Conservation (phyloP, 2,329 filamentous ascomycete species). For the Claviceps pazoutovae region DNA sequence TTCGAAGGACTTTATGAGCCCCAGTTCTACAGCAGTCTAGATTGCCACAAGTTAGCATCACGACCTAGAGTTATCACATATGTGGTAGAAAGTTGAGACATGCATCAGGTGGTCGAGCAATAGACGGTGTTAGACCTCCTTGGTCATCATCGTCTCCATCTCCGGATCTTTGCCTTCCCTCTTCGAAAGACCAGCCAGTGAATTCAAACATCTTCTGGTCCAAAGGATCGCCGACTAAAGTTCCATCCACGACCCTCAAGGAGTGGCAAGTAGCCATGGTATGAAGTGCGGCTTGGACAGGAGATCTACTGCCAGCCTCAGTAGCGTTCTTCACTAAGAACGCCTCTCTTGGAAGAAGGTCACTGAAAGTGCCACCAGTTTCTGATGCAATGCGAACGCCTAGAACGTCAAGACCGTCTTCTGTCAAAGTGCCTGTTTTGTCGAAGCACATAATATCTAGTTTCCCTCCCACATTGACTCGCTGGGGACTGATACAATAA, state of each 20-base stretch:
- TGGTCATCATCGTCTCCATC: constrained; percentile 61
- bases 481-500: constrained; percentile 94
- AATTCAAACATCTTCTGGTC: constrained; percentile 99
- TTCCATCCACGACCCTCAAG: constrained; percentile 69
- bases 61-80: constrained; percentile 8
- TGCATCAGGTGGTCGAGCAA: constrained; percentile 63
- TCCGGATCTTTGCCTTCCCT: constrained; percentile 57
- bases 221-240: constrained; percentile 83
- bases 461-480: constrained; percentile 93
- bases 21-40: constrained; percentile 59
- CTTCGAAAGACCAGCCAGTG: constrained; percentile 82
- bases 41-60: constrained; percentile 5
- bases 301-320: background rate
- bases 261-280: constrained; percentile 98
- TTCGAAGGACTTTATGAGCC: constrained; percentile 82
- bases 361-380: constrained; percentile 51
- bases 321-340: background rate
- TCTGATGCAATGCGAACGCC: constrained; percentile 68
- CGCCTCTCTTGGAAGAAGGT: constrained; percentile 49
- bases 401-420: constrained; percentile 88
- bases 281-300: constrained; percentile 53
- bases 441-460: constrained; percentile 95
- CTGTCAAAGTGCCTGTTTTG: constrained; percentile 95
- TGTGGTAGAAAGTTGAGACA: constrained; percentile 1
- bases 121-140: constrained; percentile 66